Base-by-base conservation (phyloP, 768 basidiomycete genomes). In the Chalciporus chontae region DNA sequence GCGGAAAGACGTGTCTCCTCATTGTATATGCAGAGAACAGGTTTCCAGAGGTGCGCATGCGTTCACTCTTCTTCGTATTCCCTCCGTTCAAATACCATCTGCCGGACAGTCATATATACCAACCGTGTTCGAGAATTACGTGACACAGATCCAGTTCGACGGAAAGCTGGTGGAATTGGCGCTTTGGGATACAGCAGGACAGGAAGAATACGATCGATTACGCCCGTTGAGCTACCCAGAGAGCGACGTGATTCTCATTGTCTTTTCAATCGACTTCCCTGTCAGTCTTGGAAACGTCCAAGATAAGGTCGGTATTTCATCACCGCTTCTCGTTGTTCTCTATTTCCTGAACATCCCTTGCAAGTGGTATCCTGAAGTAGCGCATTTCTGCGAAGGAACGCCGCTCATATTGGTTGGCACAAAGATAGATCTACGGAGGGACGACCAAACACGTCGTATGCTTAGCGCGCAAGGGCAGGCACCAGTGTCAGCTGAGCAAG, bases 181-280 rank as follows among this genome's bases (percentile, higher is more conserved):
- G n/a, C 77, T 99, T 15, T 99, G 95, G 93, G 94, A 97, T 70
- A 97, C 94, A 1, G 94, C 94, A 1, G 94, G 94, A 23, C 94
- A 96, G 68, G 94, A 97, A 71, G 94, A 97, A 72, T 97, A 96
- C 69, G 92, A 94, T 68, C 79, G 89, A 54, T 77, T 94, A 48
- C 78, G 90, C 57, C 89, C 90, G 17, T 75, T 93, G 54, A 88
- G 85, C 66, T 92, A 93, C 59, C 89, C 90, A 17, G 90, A 93
- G 68, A 87, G 84, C 75, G 81, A 91, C 63, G 89, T 92, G 51
- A 91, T 95, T 60, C 85, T 95, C 59, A 90, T 95, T 59, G 92
- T 94, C 24, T 96, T 95, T 74, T 92, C 90, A 10, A 75, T 94
- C 66, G 92, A 95, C 74, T 94, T 93, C 62, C 94, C 93, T 8